Percentiles rank a stretch among this genome's conserved stretches.
Evolutionary conservation across 2,329 filamentous ascomycete species (phyloP).

Genomic region (Pestalotiopsis sp.): DNA sequence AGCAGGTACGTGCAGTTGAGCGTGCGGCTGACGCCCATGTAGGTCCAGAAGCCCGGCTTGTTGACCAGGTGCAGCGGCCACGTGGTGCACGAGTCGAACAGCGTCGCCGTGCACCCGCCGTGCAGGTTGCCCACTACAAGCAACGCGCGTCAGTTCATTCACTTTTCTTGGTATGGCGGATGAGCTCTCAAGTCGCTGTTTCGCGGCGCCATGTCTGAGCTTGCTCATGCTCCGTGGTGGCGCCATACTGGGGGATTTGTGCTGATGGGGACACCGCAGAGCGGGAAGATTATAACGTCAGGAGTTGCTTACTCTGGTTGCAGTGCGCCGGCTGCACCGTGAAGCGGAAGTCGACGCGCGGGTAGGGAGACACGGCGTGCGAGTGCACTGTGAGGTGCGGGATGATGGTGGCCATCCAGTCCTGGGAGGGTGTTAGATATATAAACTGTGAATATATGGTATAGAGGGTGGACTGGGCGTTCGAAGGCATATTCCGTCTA

Average conservation of each 20-base stretch:
- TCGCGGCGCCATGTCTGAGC: no score
- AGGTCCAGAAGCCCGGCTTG: slow-evolving; percentile 61
- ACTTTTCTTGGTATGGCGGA: no score
- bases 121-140: slow-evolving; percentile 61
- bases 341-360: slow-evolving; percentile 47
- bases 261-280: no score
- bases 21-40: slow-evolving; percentile 66
- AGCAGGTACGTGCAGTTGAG: slow-evolving; percentile 70
- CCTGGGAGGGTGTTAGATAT: slow-evolving; percentile 30
- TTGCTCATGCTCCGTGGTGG: no score
- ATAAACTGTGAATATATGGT: background rate
- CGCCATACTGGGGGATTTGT: no score
- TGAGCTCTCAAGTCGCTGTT: no score
- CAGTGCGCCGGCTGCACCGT: slow-evolving; percentile 52
- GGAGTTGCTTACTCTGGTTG: no score
- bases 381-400: slow-evolving; percentile 44
- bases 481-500: no score
- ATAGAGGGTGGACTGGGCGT: no score
- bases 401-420: slow-evolving; percentile 46
- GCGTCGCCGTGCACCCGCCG: slow-evolving; percentile 64
- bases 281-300: no score
- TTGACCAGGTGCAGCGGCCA: slow-evolving; percentile 58
- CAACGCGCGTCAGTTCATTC: no score
- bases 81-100: slow-evolving; percentile 70
- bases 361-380: slow-evolving; percentile 36